Evolutionary conservation across 495 filamentous ascomycete species (phyloP), one percentile per base, ranked within the genome.

Genomic region (Hyaloscypha variabilis): DNA sequence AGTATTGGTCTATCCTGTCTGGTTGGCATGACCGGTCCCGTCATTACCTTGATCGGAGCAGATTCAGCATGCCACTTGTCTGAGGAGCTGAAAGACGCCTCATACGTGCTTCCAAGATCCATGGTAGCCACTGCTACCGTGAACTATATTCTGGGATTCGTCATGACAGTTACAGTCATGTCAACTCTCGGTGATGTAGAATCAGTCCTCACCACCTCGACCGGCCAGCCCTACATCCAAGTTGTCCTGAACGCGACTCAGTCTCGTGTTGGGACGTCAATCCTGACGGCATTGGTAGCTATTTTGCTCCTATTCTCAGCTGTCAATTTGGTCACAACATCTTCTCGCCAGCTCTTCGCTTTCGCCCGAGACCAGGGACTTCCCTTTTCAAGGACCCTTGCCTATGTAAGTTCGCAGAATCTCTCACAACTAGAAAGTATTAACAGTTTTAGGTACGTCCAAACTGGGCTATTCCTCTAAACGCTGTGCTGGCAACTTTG

Each of bases 11-110:
- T 84, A 5, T 81, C 85, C 0, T 82, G 78, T 1, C 76, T 87
- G 66, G 78, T 89, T 14, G 86, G 86, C 8, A 74, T 88, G 26
- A 66, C 56, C 1, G 58, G 56, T 25, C 56, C 56, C 1, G 51
- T 61, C 14, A 61, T 56, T 21, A 55, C 81, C 84, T 0, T 88
- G 74, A 76, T 85, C 60, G 82, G 85, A 25, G 81, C 81, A 34
- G 85, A 87, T 71, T 83, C 82, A 61, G 79, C 82, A 2, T 82
- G 83, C 19, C 85, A 88, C 67, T 83, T 87, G 78, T 81, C 82
- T 5, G 84, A 88, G 66, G 85, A 87, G 70, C 80, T 86, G 30
- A 78, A 79, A 39, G 77, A 86, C 62, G 85, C 85, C 17, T 78
- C 82, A 3, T 72, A 75, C 34, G 81, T 81, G 1, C 77, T 88